Evolutionary conservation across 306 rosid species (phyloP).

Genomic region (Pyrus bretschneideri): DNA sequence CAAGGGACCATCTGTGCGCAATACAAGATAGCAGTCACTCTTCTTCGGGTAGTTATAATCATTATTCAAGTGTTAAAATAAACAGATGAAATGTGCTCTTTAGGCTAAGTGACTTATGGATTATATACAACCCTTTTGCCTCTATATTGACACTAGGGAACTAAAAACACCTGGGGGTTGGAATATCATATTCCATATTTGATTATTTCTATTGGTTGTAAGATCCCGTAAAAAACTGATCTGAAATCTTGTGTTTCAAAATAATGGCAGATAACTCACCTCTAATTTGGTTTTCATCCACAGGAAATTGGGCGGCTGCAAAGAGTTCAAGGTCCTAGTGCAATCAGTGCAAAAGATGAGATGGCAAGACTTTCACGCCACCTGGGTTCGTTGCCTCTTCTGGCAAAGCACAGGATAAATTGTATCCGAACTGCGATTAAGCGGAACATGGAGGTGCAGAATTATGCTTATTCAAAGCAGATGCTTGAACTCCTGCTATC

Average conservation of each 20-base stretch:
- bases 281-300: constrained; percentile 8
- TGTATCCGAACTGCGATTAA: constrained; percentile 96
- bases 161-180: background rate
- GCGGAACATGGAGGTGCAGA: constrained; percentile 95
- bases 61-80: constrained; percentile 12
- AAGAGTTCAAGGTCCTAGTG: constrained; percentile 81
- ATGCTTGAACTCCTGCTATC: constrained; percentile 88
- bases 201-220: background rate
- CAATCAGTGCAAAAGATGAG: constrained; percentile 95
- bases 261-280: background rate
- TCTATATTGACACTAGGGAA: background rate
- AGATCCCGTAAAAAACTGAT: background rate
- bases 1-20: constrained; percentile 99
- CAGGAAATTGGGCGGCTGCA: constrained; percentile 97
- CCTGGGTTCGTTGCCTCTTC: constrained; percentile 92
- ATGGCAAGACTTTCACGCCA: constrained; percentile 97
- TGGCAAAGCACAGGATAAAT: constrained; percentile 88
- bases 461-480: constrained; percentile 81
- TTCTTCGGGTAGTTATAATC: constrained; percentile 34
- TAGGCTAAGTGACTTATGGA: background rate
- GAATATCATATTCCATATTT: background rate
- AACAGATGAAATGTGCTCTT: constrained; percentile 9
- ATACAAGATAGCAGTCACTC: constrained; percentile 90
- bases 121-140: background rate
- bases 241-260: background rate